A percentile compares a stretch with the other conserved stretches of the same genome.
These are phyloP conservation scores for Mucor saturninus DNA, from an alignment of 371 early-diverging fungal genomes.

Conservation along the genomic window DNA sequence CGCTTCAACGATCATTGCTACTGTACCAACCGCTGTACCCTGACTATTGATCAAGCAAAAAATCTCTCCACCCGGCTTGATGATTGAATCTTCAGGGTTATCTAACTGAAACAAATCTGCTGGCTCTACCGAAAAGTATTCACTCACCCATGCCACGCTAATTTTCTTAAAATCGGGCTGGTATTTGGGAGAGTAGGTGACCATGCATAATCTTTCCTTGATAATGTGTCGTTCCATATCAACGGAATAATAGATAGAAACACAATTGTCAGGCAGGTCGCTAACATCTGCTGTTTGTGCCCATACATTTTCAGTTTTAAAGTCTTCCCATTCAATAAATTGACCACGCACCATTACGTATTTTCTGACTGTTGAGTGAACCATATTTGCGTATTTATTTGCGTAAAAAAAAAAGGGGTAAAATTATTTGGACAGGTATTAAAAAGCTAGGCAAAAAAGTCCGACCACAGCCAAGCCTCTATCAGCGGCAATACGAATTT, in stretches of 20 bases:
- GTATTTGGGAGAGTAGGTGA: slow-evolving; percentile 7
- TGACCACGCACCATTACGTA: slow-evolving; percentile 4
- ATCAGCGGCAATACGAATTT: too few species aligned
- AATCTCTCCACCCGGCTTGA: slow-evolving; percentile 26
- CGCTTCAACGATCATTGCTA: slow-evolving; percentile 24
- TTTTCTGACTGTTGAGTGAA: not conserved
- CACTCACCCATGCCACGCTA: slow-evolving; percentile 24
- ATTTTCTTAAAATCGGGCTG: slow-evolving; percentile 21
- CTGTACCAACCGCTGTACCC: slow-evolving; percentile 16
- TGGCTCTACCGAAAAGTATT: slow-evolving; percentile 15
- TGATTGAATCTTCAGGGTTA: slow-evolving; percentile 22
- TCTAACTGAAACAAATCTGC: slow-evolving; percentile 20
- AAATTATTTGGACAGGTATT: too few species aligned
- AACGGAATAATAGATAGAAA: slow-evolving; percentile 13
- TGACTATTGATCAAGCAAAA: slow-evolving; percentile 16
- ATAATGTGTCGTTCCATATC: slow-evolving; percentile 1
- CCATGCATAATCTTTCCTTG: slow-evolving; percentile 4
- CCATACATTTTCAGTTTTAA: not conserved
- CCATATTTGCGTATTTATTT: too few species aligned
- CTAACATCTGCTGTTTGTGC: not conserved
- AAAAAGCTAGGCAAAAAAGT: too few species aligned
- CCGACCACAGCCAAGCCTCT: too few species aligned
- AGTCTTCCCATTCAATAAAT: slow-evolving; percentile 1
- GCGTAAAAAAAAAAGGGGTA: too few species aligned
- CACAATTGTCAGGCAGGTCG: slow-evolving; percentile 11